A percentile compares a stretch with the other conserved stretches of the same genome.
phyloP scores from a whole-genome alignment of 768 basidiomycete genomes.

The Candolleomyces eurysporus region DNA sequence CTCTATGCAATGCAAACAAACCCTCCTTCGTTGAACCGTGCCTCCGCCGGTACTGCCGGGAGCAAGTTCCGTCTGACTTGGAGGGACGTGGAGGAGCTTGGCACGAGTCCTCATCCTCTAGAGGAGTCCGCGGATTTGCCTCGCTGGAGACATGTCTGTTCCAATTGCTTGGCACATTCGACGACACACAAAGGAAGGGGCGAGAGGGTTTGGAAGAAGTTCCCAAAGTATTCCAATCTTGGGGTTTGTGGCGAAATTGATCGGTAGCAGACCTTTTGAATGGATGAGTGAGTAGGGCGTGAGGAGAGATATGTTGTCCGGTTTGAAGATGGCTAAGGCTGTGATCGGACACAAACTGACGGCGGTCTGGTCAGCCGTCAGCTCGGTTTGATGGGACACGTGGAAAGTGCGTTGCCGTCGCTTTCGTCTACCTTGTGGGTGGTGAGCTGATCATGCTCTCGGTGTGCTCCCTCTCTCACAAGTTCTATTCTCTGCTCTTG shows the following conservation, averaged over 20 bases:
- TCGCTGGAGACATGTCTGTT: conserved; percentile 26
- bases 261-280: conserved; percentile 32
- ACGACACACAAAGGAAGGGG: conserved; percentile 31
- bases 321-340: no score
- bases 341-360: no score
- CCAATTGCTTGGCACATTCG: conserved; percentile 26
- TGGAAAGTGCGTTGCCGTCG: no score
- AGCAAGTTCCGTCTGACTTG: conserved; percentile 21
- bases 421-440: no score
- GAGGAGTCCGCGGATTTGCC: conserved; percentile 35
- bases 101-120: conserved; percentile 36
- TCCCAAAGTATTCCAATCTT: conserved; percentile 36
- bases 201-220: conserved; percentile 34
- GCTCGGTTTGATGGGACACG: no score
- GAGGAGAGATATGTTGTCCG: no score
- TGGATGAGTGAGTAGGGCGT: no score
- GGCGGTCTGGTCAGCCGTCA: no score
- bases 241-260: conserved; percentile 38
- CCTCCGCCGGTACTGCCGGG: neutral
- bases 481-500: no score
- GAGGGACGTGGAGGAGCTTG: conserved; percentile 28
- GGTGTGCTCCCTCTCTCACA: no score
- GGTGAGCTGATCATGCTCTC: no score
- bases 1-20: neutral
- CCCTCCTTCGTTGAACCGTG: neutral